Evolutionary conservation across 495 filamentous ascomycete genomes (phyloP).

Genomic region (Tetracladium setigerum): DNA sequence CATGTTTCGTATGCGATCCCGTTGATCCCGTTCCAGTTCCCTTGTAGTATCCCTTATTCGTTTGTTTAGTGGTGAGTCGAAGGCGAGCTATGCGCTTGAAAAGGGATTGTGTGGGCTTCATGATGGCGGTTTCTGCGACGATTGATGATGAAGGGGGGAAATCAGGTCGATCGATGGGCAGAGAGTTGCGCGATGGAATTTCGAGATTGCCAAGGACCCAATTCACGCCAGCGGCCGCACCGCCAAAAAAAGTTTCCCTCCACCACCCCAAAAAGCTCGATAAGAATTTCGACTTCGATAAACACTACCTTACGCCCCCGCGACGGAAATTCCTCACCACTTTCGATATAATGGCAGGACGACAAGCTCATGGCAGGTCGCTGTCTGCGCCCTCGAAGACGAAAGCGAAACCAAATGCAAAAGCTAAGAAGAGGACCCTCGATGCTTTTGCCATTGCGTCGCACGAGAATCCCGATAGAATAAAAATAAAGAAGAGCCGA

Average conservation of each 20-base stretch:
- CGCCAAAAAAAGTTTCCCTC: slow-evolving; percentile 14
- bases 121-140: slow-evolving; percentile 17
- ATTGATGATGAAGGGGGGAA: background rate
- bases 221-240: slow-evolving; percentile 15
- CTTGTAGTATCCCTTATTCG: slow-evolving; percentile 94
- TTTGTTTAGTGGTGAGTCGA: slow-evolving; percentile 80
- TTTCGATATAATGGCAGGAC: slow-evolving; percentile 53
- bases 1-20: slow-evolving; percentile 79
- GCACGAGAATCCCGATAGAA: slow-evolving; percentile 42
- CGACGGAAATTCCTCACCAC: background rate
- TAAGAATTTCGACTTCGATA: background rate
- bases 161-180: background rate
- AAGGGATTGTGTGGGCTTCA: slow-evolving; percentile 67
- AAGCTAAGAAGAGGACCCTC: slow-evolving; percentile 45
- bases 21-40: slow-evolving; percentile 81
- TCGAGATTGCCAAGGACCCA: background rate
- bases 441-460: slow-evolving; percentile 84
- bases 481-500: slow-evolving; percentile 46
- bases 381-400: slow-evolving; percentile 25
- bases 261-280: slow-evolving; percentile 3
- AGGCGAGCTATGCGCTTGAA: slow-evolving; percentile 58
- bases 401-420: slow-evolving; percentile 41
- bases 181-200: background rate
- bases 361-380: slow-evolving; percentile 48
- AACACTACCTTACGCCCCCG: background rate